Conservation (phyloP, 208 protist genomes). For the Trypanosomatidae sp. region DNA sequence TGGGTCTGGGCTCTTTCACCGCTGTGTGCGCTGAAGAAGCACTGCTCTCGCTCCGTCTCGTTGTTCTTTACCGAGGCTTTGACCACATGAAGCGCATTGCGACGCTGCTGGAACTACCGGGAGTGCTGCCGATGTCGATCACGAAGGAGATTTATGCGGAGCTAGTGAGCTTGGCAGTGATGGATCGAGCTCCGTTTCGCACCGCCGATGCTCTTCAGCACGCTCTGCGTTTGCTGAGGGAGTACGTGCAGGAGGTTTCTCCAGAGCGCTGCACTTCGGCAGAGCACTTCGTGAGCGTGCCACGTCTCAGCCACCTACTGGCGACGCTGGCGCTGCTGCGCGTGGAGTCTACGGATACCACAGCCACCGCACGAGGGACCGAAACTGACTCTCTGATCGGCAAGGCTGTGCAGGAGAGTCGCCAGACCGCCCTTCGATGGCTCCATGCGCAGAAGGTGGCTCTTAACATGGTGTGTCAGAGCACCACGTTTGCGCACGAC, state of each 20-base stretch:
- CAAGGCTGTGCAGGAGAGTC: constrained; percentile 6
- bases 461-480: constrained; percentile 25
- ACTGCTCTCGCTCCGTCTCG: constrained; percentile 51
- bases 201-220: constrained; percentile 23
- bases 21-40: constrained; percentile 38
- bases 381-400: not conserved
- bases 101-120: constrained; percentile 32
- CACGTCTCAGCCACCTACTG: constrained; percentile 27
- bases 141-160: constrained; percentile 61
- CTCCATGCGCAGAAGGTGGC: constrained; percentile 21
- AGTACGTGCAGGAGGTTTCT: constrained; percentile 36
- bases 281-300: constrained; percentile 29
- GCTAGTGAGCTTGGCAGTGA: constrained; percentile 66
- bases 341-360: not conserved
- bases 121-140: constrained; percentile 22
- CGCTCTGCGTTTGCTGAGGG: constrained; percentile 21
- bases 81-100: constrained; percentile 49
- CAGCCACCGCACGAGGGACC: not conserved
- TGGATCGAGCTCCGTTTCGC: constrained; percentile 47
- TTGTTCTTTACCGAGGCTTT: constrained; percentile 59
- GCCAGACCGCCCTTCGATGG: constrained; percentile 16
- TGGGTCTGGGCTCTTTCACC: constrained; percentile 18
- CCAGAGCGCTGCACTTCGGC: constrained; percentile 33
- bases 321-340: constrained; percentile 24
- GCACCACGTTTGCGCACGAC: not conserved